These are phyloP conservation scores for Wickerhamiella cacticola DNA, from an alignment of 805 yeast species.

Conservation along the genomic window DNA sequence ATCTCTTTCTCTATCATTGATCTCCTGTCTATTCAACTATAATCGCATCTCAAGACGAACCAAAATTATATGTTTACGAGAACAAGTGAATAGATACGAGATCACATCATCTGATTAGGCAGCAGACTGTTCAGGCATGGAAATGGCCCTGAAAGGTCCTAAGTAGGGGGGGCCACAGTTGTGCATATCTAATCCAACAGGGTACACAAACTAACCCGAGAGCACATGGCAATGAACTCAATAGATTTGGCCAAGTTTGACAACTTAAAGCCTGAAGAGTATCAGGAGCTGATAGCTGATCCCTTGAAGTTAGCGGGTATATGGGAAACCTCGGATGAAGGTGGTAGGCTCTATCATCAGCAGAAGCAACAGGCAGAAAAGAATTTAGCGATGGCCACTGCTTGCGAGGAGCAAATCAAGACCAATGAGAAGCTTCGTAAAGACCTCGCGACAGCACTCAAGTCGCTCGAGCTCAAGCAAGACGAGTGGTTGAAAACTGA, in stretches of 20 bases:
- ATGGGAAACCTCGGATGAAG: conserved; percentile 22
- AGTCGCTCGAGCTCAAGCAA: background rate
- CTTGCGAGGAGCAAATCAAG: background rate
- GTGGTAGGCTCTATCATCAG: conserved; percentile 21
- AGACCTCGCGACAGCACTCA: conserved; percentile 24
- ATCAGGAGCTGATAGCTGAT: background rate
- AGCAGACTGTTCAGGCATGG: too few relatives aligned
- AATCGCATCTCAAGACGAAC: too few relatives aligned
- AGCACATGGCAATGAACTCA: background rate
- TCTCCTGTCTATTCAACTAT: too few relatives aligned
- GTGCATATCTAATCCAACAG: too few relatives aligned
- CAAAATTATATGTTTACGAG: too few relatives aligned
- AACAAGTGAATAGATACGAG: too few relatives aligned
- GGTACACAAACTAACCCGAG: background rate
- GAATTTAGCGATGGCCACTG: conserved; percentile 21
- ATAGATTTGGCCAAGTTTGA: background rate
- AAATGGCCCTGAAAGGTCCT: too few relatives aligned
- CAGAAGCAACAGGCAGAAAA: conserved; percentile 24
- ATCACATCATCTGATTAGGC: too few relatives aligned
- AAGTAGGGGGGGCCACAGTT: too few relatives aligned
- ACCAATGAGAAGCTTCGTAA: conserved; percentile 21
- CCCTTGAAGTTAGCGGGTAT: conserved; percentile 7
- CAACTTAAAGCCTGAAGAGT: background rate
- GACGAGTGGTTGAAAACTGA: conserved; percentile 15
- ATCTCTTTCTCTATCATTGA: too few relatives aligned